Evolutionary conservation across 352 stramenopile species (phyloP).

Genomic region (Phytophthora kernoviae): DNA sequence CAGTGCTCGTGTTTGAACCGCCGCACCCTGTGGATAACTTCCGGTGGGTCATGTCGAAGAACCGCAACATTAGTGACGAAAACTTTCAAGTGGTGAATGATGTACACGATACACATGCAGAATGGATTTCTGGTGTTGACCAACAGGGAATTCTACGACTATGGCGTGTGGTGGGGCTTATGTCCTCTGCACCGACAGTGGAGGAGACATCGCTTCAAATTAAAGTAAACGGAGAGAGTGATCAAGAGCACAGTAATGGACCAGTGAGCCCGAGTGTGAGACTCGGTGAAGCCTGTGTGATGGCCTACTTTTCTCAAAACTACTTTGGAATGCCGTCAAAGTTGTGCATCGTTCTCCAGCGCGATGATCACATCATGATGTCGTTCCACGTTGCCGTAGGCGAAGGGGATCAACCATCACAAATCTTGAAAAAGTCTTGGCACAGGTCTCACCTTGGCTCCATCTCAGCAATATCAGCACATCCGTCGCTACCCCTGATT

Average conservation of each 20-base stretch:
- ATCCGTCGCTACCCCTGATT: slow-evolving; percentile 78
- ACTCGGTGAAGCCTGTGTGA: slow-evolving; percentile 70
- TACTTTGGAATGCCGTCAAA: slow-evolving; percentile 72
- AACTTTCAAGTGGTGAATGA: slow-evolving; percentile 60
- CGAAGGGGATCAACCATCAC: slow-evolving; percentile 38
- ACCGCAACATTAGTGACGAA: slow-evolving; percentile 81
- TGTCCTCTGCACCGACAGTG: slow-evolving; percentile 38
- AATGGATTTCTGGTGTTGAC: slow-evolving; percentile 83
- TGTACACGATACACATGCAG: slow-evolving; percentile 48
- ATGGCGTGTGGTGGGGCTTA: slow-evolving; percentile 59
- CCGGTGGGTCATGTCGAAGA: slow-evolving; percentile 83
- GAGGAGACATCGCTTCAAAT: slow-evolving; percentile 70
- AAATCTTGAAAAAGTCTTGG: slow-evolving; percentile 83
- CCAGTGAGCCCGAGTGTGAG: slow-evolving; percentile 3
- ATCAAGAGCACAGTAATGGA: slow-evolving; percentile 3
- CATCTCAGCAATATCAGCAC: slow-evolving; percentile 70
- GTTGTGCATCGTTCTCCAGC: slow-evolving; percentile 79
- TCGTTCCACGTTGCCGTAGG: slow-evolving; percentile 70
- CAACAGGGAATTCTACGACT: slow-evolving; percentile 64
- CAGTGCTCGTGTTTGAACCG: slow-evolving; percentile 58
- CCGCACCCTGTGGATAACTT: slow-evolving; percentile 63
- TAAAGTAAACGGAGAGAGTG: slow-evolving; percentile 74
- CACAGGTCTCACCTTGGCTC: slow-evolving; percentile 73
- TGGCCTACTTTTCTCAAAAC: slow-evolving; percentile 84
- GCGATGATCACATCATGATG: slow-evolving; percentile 74